Conservation (phyloP, 352 stramenopile genomes). For the Pythium phragmitis region DNA sequence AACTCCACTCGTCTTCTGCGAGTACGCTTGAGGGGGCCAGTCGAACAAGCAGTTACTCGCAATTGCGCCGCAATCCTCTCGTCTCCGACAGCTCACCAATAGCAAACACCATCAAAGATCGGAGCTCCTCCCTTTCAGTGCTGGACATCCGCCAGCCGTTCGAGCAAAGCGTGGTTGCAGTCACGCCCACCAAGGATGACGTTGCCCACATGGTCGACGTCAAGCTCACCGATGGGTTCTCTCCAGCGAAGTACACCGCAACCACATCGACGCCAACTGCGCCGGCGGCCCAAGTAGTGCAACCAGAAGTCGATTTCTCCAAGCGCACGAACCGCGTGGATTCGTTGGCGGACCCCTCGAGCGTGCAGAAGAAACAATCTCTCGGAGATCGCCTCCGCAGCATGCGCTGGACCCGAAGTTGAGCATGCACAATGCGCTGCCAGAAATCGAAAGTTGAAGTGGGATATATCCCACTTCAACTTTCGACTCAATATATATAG, state of each 20-base stretch:
- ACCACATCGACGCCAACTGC: neutral
- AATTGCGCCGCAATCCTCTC: slow-evolving; percentile 21
- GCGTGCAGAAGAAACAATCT: slow-evolving; percentile 30
- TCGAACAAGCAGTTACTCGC: slow-evolving; percentile 5
- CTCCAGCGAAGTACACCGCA: slow-evolving; percentile 1
- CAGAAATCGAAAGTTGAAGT: too few relatives aligned
- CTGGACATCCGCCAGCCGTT: slow-evolving; percentile 4
- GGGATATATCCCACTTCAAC: too few relatives aligned
- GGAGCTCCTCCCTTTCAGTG: slow-evolving; percentile 18
- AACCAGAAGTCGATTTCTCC: neutral
- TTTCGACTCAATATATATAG: too few relatives aligned
- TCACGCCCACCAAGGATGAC: slow-evolving; percentile 13
- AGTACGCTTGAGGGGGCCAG: neutral
- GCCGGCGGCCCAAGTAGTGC: neutral
- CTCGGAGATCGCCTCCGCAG: slow-evolving; percentile 36
- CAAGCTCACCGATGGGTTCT: slow-evolving; percentile 16
- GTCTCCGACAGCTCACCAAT: neutral
- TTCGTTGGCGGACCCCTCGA: neutral
- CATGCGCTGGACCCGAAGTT: slow-evolving; percentile 31
- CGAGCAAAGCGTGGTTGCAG: slow-evolving; percentile 1
- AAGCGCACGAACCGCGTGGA: slow-evolving; percentile 7
- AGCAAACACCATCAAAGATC: slow-evolving; percentile 2
- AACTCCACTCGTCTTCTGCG: neutral
- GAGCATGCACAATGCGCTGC: slow-evolving; percentile 19
- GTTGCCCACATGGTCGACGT: slow-evolving; percentile 17